Evolutionary conservation across 345 rosid genomes (phyloP), one percentile per base, ranked within the genome.

Genomic region (Eucalyptus viminalis): DNA sequence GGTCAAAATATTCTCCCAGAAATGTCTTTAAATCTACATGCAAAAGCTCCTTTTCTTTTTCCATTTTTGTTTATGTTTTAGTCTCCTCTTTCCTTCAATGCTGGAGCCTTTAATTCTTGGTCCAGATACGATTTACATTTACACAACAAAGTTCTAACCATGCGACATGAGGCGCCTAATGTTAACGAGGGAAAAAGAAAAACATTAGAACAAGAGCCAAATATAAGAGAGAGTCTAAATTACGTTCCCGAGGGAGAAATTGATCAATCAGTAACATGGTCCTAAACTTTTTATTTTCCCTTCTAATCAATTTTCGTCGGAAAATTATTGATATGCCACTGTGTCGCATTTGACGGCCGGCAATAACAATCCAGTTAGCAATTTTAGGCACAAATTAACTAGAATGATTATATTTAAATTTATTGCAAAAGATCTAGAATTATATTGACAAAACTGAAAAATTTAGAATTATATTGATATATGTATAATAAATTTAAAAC

Each of bases 321-420:
- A 40, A 72, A 76, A 40, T 37, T 6, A 19, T 0, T 19, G 14
- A 37, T 0, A 0, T 37, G 5, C 1, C 0, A 0, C 3, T 37
- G 29, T 76, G 9, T 0, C 5, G 0, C 0, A 4, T 37, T 5
- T 0, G 9, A 40, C 3, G 1, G 5, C 15, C 2, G 6, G 2
- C 7, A 4, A 6, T 3, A 5, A 19, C 4, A 11, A 11, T 37
- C 3, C 0, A 7, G 2, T 76, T 5, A 21, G 8, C 15, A 4
- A 76, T 2, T 37, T 40, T 2, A 24, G 0, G 9, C 45, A 21
- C 22, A 21, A 19, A 37, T 72, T 72, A 2, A 3, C 2, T 4
- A 0, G 2, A 76, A 76, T 2, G 14, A 37, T 22, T 9, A 40
- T 1, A 21, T 21, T 76, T 29, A 11, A 76, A 72, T 34, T 16